phyloP scores from a whole-genome alignment of 495 filamentous ascomycete species.

The Lasiosphaeria ovina region DNA sequence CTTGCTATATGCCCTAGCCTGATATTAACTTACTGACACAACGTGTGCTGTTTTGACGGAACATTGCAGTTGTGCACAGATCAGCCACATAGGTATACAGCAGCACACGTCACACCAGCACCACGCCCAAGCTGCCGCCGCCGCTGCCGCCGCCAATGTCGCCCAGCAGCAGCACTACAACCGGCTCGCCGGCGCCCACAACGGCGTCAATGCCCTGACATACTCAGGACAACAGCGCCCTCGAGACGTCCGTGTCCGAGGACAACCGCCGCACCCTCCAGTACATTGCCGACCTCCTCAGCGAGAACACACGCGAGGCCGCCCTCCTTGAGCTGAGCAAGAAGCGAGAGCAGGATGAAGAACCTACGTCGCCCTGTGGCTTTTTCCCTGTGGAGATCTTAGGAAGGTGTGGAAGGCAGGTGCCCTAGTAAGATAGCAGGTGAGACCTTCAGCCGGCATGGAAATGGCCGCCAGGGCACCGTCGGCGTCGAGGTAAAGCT shows the following conservation, averaged over 20 bases:
- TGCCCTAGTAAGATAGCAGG: no score
- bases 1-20: no score
- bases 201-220: slow-evolving; percentile 50
- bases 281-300: slow-evolving; percentile 91
- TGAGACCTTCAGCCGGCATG: no score
- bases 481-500: slow-evolving; percentile 30
- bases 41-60: no score
- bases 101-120: slow-evolving; percentile 45
- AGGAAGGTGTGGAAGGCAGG: no score
- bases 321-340: slow-evolving; percentile 97
- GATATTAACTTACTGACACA: no score
- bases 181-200: slow-evolving; percentile 66
- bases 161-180: slow-evolving; percentile 78
- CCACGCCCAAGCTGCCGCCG: slow-evolving; percentile 56
- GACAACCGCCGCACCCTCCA: slow-evolving; percentile 89
- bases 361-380: no score
- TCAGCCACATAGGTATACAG: no score
- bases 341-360: slow-evolving; percentile 97
- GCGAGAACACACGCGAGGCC: slow-evolving; percentile 79
- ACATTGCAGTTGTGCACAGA: no score
- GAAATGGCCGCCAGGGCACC: no score
- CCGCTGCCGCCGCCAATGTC: slow-evolving; percentile 61
- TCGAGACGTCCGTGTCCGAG: slow-evolving; percentile 62
- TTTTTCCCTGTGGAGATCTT: no score
- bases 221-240: slow-evolving; percentile 52